Evolutionary conservation across 2,329 filamentous ascomycete genomes (phyloP).

Genomic region (Fusarium sp.): DNA sequence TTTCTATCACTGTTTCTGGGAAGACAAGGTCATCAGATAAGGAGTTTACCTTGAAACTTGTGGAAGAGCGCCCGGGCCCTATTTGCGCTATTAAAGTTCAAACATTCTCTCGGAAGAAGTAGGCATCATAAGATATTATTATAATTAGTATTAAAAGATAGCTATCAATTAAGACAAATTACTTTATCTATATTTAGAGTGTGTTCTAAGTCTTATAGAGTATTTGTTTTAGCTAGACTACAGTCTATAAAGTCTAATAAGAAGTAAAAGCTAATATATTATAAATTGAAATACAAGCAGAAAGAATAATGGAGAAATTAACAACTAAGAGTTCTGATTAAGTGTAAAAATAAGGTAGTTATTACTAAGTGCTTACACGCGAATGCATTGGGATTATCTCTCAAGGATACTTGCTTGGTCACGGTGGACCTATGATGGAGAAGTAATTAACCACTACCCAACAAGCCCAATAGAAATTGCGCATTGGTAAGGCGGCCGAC

Average conservation of each 20-base stretch:
- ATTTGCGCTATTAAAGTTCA: not conserved
- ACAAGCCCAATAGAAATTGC: not conserved
- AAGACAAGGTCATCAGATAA: not conserved
- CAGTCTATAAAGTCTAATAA: too few species aligned
- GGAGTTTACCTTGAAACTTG: not conserved
- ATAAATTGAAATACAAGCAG: too few species aligned
- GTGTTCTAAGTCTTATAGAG: too few species aligned
- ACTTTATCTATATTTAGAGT: rapidly evolving
- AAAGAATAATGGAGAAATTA: too few species aligned
- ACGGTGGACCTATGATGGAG: not conserved
- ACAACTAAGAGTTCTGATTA: too few species aligned
- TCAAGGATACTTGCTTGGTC: not conserved
- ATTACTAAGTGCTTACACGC: not conserved
- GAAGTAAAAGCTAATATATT: too few species aligned
- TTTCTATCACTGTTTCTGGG: not conserved
- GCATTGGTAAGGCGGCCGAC: not conserved
- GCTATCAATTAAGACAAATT: rapidly evolving
- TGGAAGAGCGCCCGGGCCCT: not conserved
- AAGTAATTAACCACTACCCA: not conserved
- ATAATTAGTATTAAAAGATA: not conserved
- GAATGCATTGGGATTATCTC: not conserved
- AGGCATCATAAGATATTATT: rapidly evolving
- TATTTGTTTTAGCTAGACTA: too few species aligned
- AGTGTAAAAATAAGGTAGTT: too few species aligned
- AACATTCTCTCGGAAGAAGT: not conserved